A percentile compares a stretch with the other conserved stretches of the same genome.
Evolutionary conservation across 371 early-diverging fungal species (phyloP).

Genomic region (Mucor mucedo): DNA sequence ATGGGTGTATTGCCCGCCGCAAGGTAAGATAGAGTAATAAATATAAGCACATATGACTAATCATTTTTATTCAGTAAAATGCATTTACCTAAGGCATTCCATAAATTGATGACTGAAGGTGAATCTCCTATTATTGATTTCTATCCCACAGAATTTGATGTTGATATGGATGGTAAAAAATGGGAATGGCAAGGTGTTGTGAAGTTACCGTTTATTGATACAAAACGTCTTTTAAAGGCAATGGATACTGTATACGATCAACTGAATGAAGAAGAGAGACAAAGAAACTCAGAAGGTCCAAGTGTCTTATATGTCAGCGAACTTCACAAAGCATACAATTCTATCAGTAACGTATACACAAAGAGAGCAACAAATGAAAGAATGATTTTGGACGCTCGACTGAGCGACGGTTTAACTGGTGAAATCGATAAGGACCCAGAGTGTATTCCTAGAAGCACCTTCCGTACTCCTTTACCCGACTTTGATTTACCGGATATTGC

Average conservation of each 20-base stretch:
- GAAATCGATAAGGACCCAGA: conserved; percentile 66
- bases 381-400: conserved; percentile 59
- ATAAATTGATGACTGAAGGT: conserved; percentile 84
- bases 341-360: conserved; percentile 68
- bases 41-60: not conserved
- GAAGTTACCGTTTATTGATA: conserved; percentile 93
- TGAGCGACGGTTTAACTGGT: conserved; percentile 69
- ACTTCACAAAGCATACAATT: conserved; percentile 68
- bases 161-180: conserved; percentile 98
- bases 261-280: conserved; percentile 78
- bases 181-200: conserved; percentile 98
- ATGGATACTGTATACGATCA: conserved; percentile 71
- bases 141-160: conserved; percentile 91
- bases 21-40: conserved; percentile 37
- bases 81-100: conserved; percentile 85
- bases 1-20: conserved; percentile 98
- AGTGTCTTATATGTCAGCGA: conserved; percentile 76
- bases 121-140: conserved; percentile 89
- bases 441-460: conserved; percentile 75
- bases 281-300: conserved; percentile 79
- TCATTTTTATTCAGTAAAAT: conserved; percentile 52
- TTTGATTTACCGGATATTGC: conserved; percentile 64
- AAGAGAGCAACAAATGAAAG: conserved; percentile 55
- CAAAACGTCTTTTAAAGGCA: conserved; percentile 78
- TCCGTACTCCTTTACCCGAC: conserved; percentile 68